Conservation (phyloP, 495 filamentous ascomycete genomes). For the Acidiella bohemica region DNA sequence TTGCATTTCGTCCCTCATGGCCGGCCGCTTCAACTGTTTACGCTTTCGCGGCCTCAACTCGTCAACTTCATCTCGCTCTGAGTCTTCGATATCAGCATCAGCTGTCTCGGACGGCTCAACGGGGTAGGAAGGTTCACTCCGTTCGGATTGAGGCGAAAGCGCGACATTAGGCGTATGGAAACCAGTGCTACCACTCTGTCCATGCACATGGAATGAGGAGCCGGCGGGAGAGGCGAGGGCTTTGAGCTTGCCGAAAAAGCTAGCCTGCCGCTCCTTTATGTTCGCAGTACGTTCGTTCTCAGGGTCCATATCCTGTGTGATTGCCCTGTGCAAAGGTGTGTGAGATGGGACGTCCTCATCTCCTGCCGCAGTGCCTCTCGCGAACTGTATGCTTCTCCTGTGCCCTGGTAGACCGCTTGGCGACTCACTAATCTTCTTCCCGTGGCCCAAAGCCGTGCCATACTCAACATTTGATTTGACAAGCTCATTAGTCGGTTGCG, state of each 20-base stretch:
- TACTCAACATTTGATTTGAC: neutral
- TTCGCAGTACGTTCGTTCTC: constrained; percentile 16
- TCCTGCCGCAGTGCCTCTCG: constrained; percentile 21
- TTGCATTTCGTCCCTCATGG: constrained; percentile 27
- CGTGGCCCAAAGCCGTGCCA: too few species aligned
- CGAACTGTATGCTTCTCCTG: constrained; percentile 31
- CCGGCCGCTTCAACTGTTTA: constrained; percentile 24
- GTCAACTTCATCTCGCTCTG: constrained; percentile 21
- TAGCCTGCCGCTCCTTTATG: constrained; percentile 8
- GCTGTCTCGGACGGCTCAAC: constrained; percentile 24
- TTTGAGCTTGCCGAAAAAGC: constrained; percentile 30
- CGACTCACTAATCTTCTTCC: too few species aligned
- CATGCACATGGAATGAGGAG: constrained; percentile 23
- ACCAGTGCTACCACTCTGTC: constrained; percentile 23
- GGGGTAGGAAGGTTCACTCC: constrained; percentile 13
- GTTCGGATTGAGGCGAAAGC: constrained; percentile 20
- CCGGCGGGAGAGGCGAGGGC: constrained; percentile 26
- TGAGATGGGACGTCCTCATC: constrained; percentile 11
- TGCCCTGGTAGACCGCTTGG: too few species aligned
- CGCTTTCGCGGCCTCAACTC: constrained; percentile 13
- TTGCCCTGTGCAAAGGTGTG: constrained; percentile 16
- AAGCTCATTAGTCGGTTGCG: neutral
- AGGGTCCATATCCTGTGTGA: constrained; percentile 23
- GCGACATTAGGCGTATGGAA: constrained; percentile 17
- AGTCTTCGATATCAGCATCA: constrained; percentile 29